Evolutionary conservation across 1,284 basidiomycete genomes (phyloP).

Genomic region (Trametes versicolor): DNA sequence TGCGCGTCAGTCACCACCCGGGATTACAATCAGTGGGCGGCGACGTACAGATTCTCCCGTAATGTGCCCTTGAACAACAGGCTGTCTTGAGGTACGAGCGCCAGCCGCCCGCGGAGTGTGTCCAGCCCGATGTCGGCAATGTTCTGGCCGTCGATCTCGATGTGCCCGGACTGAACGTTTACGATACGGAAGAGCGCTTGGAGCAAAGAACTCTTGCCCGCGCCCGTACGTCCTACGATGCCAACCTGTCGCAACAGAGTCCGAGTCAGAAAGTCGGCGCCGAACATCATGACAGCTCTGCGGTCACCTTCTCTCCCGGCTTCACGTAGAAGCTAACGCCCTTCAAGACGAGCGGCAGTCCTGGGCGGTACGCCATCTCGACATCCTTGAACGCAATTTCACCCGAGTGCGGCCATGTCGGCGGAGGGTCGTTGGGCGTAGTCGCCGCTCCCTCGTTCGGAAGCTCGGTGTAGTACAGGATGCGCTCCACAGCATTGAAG

Average conservation of each 20-base stretch:
- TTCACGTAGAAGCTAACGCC: conserved; percentile 69
- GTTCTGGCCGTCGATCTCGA: conserved; percentile 78
- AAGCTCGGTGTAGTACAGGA: conserved; percentile 66
- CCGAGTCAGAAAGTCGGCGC: conserved; percentile 1
- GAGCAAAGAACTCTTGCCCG: conserved; percentile 83
- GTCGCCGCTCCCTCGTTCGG: conserved; percentile 56
- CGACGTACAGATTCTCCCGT: conserved; percentile 54
- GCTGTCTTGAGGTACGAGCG: conserved; percentile 79
- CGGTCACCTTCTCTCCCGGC: conserved; percentile 74
- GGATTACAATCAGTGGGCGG: too few relatives aligned
- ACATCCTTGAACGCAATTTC: conserved; percentile 71
- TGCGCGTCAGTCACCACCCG: conserved; percentile 5
- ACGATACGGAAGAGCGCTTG: conserved; percentile 80
- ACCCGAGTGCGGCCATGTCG: conserved; percentile 75
- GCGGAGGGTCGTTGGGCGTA: conserved; percentile 60
- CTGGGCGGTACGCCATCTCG: conserved; percentile 72
- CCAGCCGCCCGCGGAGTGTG: conserved; percentile 66
- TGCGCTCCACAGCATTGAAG: conserved; percentile 78
- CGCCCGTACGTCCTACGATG: conserved; percentile 79
- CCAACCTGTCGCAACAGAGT: conserved; percentile 58
- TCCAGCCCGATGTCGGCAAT: conserved; percentile 65
- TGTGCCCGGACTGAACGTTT: conserved; percentile 68
- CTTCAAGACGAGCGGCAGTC: conserved; percentile 79
- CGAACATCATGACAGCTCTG: conserved; percentile 1
- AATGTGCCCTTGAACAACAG: conserved; percentile 72